These are phyloP conservation scores for Lactifluus hygrophoroides DNA, from an alignment of 768 basidiomycete species.

Conservation along the genomic window DNA sequence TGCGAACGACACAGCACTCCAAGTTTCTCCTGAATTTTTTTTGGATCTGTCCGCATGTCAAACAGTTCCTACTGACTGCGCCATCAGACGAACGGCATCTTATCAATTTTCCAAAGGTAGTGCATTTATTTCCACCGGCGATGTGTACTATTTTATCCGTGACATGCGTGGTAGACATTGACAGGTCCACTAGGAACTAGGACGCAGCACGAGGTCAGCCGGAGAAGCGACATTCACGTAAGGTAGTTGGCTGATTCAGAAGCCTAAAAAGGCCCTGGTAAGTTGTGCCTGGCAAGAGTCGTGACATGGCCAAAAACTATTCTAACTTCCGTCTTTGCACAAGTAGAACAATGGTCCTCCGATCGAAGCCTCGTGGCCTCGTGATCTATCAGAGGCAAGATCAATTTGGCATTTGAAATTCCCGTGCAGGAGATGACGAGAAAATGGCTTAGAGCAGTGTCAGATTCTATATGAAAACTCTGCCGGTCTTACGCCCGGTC, in stretches of 20 bases:
- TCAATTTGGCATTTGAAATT: neutral
- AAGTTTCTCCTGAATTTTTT: neutral
- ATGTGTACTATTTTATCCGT: neutral
- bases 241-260: neutral
- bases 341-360: neutral
- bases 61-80: too few species aligned
- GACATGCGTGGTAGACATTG: neutral
- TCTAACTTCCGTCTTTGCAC: neutral
- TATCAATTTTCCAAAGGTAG: neutral
- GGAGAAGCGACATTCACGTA: neutral
- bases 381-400: neutral
- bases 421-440: neutral
- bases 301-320: neutral
- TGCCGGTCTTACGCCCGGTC: neutral
- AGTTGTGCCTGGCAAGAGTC: neutral
- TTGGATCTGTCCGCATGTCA: neutral
- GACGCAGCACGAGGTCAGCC: neutral
- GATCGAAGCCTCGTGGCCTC: neutral
- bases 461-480: neutral
- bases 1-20: conserved; percentile 4
- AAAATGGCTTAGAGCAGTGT: neutral
- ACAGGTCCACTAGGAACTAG: too few species aligned
- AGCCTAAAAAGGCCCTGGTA: neutral
- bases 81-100: neutral
- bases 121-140: neutral